Percentiles rank a stretch among this genome's conserved stretches.
These are phyloP conservation scores for Ettlia oleoabundans DNA, from an alignment of 139 green algal species.

Conservation along the genomic window DNA sequence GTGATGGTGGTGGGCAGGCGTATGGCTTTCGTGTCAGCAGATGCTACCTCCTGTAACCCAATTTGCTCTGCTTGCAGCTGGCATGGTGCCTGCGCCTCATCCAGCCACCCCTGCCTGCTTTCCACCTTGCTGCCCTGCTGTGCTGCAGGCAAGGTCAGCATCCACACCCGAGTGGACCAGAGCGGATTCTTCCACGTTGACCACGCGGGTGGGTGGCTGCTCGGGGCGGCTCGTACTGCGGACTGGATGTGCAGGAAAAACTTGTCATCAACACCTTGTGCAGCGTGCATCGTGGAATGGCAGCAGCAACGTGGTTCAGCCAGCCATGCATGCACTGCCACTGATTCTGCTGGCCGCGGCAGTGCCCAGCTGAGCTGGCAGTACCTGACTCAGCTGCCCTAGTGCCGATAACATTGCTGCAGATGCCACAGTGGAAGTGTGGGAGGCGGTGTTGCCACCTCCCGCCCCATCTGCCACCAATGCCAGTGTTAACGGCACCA, in stretches of 20 bases:
- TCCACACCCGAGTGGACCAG: constrained; percentile 72
- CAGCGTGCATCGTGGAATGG: no score
- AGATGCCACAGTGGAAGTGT: constrained; percentile 56
- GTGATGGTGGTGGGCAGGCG: not conserved
- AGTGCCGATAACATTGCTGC: not conserved
- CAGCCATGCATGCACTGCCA: no score
- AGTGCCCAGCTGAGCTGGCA: not conserved
- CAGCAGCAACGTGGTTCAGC: no score
- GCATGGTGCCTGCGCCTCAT: not conserved
- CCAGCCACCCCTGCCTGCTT: not conserved
- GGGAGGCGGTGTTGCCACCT: constrained; percentile 9
- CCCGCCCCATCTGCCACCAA: not conserved
- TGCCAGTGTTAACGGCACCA: not conserved
- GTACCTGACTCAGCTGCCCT: not conserved
- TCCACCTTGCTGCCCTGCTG: no score
- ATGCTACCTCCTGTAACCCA: no score
- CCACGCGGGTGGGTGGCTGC: constrained; percentile 56
- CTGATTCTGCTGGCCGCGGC: not conserved
- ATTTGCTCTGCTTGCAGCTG: not conserved
- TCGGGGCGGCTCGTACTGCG: not conserved
- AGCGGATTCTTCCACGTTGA: constrained; percentile 77
- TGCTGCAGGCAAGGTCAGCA: constrained; percentile 46
- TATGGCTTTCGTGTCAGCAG: no score
- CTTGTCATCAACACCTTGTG: no score
- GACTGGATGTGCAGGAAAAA: not conserved